Evolutionary conservation across 2,329 filamentous ascomycete genomes (phyloP), one percentile per base, ranked within the genome.

Genomic region (Colletotrichum theobromicola): DNA sequence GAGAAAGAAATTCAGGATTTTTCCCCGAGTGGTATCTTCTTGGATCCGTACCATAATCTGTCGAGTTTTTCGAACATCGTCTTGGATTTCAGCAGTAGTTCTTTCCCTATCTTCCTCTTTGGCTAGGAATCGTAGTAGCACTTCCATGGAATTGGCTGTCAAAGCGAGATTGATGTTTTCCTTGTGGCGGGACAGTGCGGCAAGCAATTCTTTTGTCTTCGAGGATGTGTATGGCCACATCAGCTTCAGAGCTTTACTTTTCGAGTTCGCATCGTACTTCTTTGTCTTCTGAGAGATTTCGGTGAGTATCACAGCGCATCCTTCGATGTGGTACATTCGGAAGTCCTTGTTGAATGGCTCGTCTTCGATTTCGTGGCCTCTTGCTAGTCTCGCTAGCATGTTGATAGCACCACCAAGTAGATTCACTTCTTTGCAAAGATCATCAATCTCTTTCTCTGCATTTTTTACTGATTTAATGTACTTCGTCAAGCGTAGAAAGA

Each of bases 31-130:
- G 0, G 16, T 4, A 10, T 63, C 32, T 13, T 58, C 5, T 1
- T 46, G n/a, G 8, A 70, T 73, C 3, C 65, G 70, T 1, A 10
- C 21, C 0, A 21, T 32, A 3, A 73, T 73, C 3, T 68, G 5
- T 7, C 57, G 65, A 1, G 57, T 64, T 7, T 60, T 34, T 4
- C 58, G 12, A 2, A 73, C 37, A 2, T 57, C 35, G 4, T 32
- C 13, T 0, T 21, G n/a, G 8, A 67, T 60, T 1, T 30, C 53
- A 0, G 13, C 6, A 0, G 7, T 21, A 0, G 42, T 0, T 12
- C 0, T 46, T 12, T 3, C 18, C 0, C 34, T 13, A 1, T 26
- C 7, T 0, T 61, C 57, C 0, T 69, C 58, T 10, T 64, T 32
- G 1, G 65, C 60, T 2, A 73, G 3, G 4, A 5, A 16, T 1